phyloP scores from a whole-genome alignment of 176 grass and related monocot species.

The maize (Zea mays) region Zm-B73-REFERENCE-NAM-5.0 NC_050098.1:141539001-141539500 shows the following conservation, averaged over 20 bases:
- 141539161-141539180: slow-evolving; percentile 95
- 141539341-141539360: neutral
- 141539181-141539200: slow-evolving; percentile 91
- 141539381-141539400: neutral
- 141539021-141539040: slow-evolving; percentile 92
- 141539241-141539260: slow-evolving; percentile 79
- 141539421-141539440: slow-evolving; percentile 3
- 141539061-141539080: slow-evolving; percentile 92
- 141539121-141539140: slow-evolving; percentile 81
- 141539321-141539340: slow-evolving; percentile 96
- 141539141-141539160: slow-evolving; percentile 89
- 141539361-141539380: neutral
- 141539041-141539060: slow-evolving; percentile 90
- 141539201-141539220: slow-evolving; percentile 92
- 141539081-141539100: slow-evolving; percentile 95
- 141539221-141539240: slow-evolving; percentile 96
- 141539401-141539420: neutral
- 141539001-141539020: slow-evolving; percentile 83
- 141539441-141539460: slow-evolving; percentile 1
- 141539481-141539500: slow-evolving; percentile 2
- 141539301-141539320: slow-evolving; percentile 98
- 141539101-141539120: slow-evolving; percentile 94
- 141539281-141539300: slow-evolving; percentile 99
- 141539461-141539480: neutral
- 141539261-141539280: slow-evolving; percentile 94